Evolutionary conservation across 2,329 filamentous ascomycete genomes (phyloP).

Genomic region (Fusarium sp.): DNA sequence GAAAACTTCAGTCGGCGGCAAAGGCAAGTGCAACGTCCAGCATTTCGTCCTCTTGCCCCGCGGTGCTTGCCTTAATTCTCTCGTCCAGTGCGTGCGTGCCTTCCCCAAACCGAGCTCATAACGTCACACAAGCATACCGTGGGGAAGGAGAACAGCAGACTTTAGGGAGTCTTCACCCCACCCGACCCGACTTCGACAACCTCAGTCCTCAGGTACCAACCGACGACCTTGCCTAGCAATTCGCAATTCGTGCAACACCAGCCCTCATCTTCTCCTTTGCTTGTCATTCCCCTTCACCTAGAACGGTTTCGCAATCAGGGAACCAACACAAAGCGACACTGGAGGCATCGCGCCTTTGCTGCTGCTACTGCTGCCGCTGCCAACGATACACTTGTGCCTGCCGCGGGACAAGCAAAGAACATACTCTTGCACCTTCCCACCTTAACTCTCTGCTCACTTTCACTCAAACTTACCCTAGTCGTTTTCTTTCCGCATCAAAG

Average conservation of each 20-base stretch:
- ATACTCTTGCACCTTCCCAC: slow-evolving; percentile 19
- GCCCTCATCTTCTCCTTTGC: slow-evolving; percentile 28
- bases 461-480: slow-evolving; percentile 22
- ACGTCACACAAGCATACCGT: slow-evolving; percentile 40
- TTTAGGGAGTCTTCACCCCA: slow-evolving; percentile 35
- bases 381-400: slow-evolving; percentile 25
- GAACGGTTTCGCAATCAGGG: slow-evolving; percentile 18
- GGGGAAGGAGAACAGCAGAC: slow-evolving; percentile 31
- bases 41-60: slow-evolving; percentile 16
- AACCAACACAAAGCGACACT: slow-evolving; percentile 25
- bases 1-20: slow-evolving; percentile 19
- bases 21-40: slow-evolving; percentile 25
- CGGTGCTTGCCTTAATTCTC: slow-evolving; percentile 27
- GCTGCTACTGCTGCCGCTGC: slow-evolving; percentile 22
- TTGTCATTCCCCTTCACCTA: slow-evolving; percentile 18
- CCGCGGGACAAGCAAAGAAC: slow-evolving; percentile 26
- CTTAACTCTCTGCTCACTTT: slow-evolving; percentile 11
- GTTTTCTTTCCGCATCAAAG: slow-evolving; percentile 38
- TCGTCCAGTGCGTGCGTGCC: slow-evolving; percentile 30
- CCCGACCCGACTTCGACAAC: slow-evolving; percentile 15
- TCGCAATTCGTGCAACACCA: slow-evolving; percentile 26
- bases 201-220: slow-evolving; percentile 28
- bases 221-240: slow-evolving; percentile 13
- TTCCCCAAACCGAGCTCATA: slow-evolving; percentile 35
- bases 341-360: slow-evolving; percentile 22